phyloP scores from a whole-genome alignment of 495 filamentous ascomycete genomes.

The Penicillium canescens region DNA sequence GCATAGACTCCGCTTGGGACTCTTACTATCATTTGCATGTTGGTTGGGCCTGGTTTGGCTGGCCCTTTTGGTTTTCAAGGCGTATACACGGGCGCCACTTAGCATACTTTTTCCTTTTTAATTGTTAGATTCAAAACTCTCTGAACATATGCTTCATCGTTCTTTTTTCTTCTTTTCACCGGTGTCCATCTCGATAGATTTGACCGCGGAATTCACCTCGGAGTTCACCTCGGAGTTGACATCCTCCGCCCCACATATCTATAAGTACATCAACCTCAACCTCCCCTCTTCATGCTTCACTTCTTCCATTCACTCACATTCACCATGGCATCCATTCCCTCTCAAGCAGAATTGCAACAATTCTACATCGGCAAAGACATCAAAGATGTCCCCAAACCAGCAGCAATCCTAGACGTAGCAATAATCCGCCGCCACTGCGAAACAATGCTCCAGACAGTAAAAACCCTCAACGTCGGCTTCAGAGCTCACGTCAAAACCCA shows the following conservation, averaged over 20 bases:
- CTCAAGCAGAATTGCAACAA: constrained; percentile 27
- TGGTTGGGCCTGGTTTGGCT: neutral
- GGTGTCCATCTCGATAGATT: too few relatives aligned
- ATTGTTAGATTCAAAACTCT: neutral
- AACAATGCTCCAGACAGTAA: constrained; percentile 67
- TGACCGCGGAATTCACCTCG: too few relatives aligned
- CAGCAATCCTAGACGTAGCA: constrained; percentile 67
- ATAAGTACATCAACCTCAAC: neutral
- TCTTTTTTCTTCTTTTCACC: too few relatives aligned
- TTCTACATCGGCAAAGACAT: constrained; percentile 65
- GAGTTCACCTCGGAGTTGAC: neutral
- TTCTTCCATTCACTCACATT: neutral
- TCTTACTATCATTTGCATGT: constrained; percentile 8
- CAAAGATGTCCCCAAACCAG: constrained; percentile 61
- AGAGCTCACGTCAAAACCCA: constrained; percentile 86
- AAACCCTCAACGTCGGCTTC: constrained; percentile 63
- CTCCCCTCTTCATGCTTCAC: neutral
- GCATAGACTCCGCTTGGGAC: constrained; percentile 1
- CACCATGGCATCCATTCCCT: constrained; percentile 16
- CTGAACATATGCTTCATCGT: neutral
- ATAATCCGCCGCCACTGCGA: constrained; percentile 69
- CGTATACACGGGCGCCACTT: neutral
- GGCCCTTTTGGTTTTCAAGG: constrained; percentile 1
- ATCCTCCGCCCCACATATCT: constrained; percentile 9
- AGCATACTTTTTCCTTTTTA: neutral